These are phyloP conservation scores for Trypanosoma congolense DNA, from an alignment of 208 protist species.

Conservation along the genomic window DNA sequence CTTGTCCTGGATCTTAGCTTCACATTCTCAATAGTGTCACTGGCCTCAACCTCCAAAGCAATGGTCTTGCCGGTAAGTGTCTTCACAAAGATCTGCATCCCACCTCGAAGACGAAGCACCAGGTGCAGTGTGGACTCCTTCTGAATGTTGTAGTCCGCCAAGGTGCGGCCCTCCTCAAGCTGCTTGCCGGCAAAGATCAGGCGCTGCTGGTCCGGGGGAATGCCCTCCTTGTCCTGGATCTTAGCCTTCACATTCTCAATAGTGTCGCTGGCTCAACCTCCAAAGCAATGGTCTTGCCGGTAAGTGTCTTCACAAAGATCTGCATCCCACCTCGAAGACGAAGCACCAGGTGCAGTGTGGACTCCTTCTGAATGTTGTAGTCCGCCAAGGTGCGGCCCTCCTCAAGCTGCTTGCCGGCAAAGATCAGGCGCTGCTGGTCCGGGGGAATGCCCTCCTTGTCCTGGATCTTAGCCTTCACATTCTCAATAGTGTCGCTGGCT, in stretches of 20 bases:
- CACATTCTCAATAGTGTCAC: neutral
- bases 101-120: conserved; percentile 91
- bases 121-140: conserved; percentile 99
- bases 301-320: conserved; percentile 94
- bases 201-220: conserved; percentile 92
- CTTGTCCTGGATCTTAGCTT: neutral
- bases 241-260: conserved; percentile 95
- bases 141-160: conserved; percentile 99
- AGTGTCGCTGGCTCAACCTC: conserved; percentile 91
- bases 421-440: conserved; percentile 93
- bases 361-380: conserved; percentile 99
- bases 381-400: conserved; percentile 96
- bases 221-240: conserved; percentile 99
- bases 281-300: conserved; percentile 91
- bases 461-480: conserved; percentile 97
- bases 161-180: conserved; percentile 97
- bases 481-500: conserved; percentile 91
- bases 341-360: conserved; percentile 98
- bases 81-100: conserved; percentile 95
- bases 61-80: conserved; percentile 98
- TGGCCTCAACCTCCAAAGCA: conserved; percentile 61
- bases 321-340: conserved; percentile 86
- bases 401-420: conserved; percentile 95
- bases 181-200: conserved; percentile 96
- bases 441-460: conserved; percentile 97